phyloP scores from a whole-genome alignment of 2,329 filamentous ascomycete species.

The Fusarium udum region DNA sequence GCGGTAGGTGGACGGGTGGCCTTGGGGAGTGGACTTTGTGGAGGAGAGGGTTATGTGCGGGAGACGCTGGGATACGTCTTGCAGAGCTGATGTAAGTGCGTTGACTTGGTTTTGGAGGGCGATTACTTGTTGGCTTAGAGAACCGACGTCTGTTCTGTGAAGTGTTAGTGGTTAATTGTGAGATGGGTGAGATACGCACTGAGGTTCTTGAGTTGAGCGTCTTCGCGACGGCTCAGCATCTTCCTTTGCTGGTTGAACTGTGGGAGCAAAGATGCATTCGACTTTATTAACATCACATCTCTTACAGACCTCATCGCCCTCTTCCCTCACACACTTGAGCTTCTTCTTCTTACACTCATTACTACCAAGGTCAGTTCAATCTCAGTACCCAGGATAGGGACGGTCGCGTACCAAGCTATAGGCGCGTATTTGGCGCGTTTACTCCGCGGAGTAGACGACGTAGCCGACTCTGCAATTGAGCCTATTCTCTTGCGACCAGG shows the following conservation, averaged over 20 bases:
- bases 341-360: constrained; percentile 19
- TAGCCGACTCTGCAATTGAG: neutral
- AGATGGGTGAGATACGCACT: neutral
- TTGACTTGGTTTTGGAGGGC: constrained; percentile 1
- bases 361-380: neutral
- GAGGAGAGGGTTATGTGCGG: neutral
- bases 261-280: neutral
- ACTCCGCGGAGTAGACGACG: neutral
- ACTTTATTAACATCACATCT: neutral
- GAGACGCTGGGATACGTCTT: constrained; percentile 9
- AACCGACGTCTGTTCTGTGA: neutral
- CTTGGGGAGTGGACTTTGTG: constrained; percentile 4
- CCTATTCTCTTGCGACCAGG: neutral
- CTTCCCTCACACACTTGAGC: constrained; percentile 10
- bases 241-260: neutral
- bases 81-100: neutral
- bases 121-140: neutral
- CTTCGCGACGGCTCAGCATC: neutral
- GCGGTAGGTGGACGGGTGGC: neutral
- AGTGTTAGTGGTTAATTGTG: fast-evolving
- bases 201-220: neutral
- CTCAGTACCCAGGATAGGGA: neutral
- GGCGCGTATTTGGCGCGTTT: constrained; percentile 21
- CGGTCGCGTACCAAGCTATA: constrained; percentile 3
- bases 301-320: neutral